Percentiles rank a stretch among this genome's conserved stretches.
phyloP scores from a whole-genome alignment of 352 stramenopile genomes.

The Globisporangium nagaii region DNA sequence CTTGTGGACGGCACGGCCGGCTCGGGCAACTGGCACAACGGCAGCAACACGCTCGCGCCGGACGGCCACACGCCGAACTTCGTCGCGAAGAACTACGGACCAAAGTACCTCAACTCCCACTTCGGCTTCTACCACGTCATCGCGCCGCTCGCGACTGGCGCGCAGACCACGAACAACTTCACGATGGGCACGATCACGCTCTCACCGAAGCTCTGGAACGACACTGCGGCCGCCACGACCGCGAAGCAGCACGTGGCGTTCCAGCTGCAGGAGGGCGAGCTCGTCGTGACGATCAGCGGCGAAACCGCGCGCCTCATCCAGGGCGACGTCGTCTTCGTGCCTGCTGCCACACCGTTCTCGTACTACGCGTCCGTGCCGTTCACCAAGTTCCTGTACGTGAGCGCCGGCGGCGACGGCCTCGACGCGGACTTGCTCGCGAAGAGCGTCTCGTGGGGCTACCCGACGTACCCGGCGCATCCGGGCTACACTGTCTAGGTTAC shows the following conservation, averaged over 20 bases:
- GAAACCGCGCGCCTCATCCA: conserved; percentile 40
- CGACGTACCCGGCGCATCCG: conserved; percentile 34
- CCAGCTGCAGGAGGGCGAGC: conserved; percentile 44
- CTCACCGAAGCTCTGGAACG: conserved; percentile 36
- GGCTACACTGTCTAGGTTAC: no score
- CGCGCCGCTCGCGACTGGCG: conserved; percentile 36
- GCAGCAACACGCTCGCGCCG: conserved; percentile 31
- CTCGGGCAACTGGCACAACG: conserved; percentile 46
- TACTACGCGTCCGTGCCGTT: conserved; percentile 44
- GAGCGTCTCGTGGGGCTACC: conserved; percentile 38
- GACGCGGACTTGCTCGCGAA: conserved; percentile 39
- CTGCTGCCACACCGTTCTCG: conserved; percentile 33
- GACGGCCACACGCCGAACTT: conserved; percentile 46
- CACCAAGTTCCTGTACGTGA: conserved; percentile 58
- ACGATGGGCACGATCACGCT: conserved; percentile 51
- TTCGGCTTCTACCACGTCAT: conserved; percentile 47
- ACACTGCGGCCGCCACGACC: conserved; percentile 29
- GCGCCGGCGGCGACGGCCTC: conserved; percentile 36
- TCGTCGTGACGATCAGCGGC: conserved; percentile 29
- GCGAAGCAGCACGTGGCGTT: conserved; percentile 41
- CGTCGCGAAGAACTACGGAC: conserved; percentile 47
- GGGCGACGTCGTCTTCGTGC: conserved; percentile 44
- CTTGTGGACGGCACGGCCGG: conserved; percentile 34
- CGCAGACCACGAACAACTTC: conserved; percentile 48
- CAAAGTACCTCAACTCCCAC: conserved; percentile 52